Percentiles rank a stretch among this genome's conserved stretches.
phyloP scores from a whole-genome alignment of 169 alveolate species.

The Plasmodium gaboni region DNA sequence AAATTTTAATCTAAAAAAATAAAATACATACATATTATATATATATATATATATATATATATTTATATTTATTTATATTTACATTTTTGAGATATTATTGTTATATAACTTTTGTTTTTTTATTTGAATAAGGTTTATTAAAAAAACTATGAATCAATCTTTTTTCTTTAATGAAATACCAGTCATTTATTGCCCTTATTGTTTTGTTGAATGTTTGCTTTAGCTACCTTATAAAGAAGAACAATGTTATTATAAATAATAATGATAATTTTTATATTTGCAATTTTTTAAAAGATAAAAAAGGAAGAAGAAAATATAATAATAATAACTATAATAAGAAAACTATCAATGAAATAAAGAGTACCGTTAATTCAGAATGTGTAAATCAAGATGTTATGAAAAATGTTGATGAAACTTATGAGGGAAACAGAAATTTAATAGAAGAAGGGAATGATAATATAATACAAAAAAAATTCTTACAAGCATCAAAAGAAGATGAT shows the following conservation, averaged over 20 bases:
- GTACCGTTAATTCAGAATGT: background rate
- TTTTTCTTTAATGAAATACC: conserved; percentile 50
- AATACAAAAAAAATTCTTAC: conserved; percentile 1
- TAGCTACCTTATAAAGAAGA: conserved; percentile 25
- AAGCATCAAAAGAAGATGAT: conserved; percentile 64
- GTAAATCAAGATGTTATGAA: conserved; percentile 1
- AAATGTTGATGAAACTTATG: background rate
- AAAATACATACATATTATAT: no score
- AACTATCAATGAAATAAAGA: background rate
- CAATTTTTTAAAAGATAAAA: background rate
- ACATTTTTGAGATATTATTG: no score
- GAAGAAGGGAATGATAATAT: background rate
- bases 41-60: no score
- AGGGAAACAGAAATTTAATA: background rate
- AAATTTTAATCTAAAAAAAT: no score
- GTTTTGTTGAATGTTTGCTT: conserved; percentile 28
- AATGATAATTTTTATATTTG: background rate
- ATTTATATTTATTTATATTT: no score
- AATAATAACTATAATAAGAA: background rate
- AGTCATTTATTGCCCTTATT: conserved; percentile 15
- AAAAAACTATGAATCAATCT: no score
- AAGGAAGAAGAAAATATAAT: background rate
- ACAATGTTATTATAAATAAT: background rate
- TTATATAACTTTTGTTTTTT: no score
- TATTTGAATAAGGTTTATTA: no score